Conservation (phyloP, 129 eudicot species). For the Arctium lappa region DNA sequence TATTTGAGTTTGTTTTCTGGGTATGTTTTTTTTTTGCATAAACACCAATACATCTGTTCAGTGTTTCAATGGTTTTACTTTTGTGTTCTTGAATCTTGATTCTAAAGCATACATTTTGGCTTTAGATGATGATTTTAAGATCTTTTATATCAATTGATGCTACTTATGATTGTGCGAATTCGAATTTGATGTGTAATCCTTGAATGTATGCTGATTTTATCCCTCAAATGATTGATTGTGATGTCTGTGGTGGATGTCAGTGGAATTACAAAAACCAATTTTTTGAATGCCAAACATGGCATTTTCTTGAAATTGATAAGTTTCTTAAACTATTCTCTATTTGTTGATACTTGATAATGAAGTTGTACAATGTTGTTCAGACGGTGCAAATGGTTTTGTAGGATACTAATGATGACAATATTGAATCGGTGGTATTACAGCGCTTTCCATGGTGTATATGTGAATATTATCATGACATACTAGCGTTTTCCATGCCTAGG, state of each 20-base stretch:
- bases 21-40: slow-evolving; percentile 1
- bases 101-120: neutral
- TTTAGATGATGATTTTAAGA: neutral
- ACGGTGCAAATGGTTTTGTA: neutral
- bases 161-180: neutral
- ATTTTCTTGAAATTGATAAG: neutral
- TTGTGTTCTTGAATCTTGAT: neutral
- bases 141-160: neutral
- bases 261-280: neutral
- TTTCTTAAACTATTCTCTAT: neutral
- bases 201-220: neutral
- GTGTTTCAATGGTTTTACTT: neutral
- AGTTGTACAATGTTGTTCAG: neutral
- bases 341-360: neutral
- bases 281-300: neutral
- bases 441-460: neutral
- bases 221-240: neutral
- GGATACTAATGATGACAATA: neutral
- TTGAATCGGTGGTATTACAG: neutral
- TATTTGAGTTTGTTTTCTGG: neutral
- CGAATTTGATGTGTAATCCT: neutral
- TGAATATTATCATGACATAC: neutral
- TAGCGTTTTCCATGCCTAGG: neutral
- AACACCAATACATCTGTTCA: neutral
- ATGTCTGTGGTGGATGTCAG: neutral